Evolutionary conservation across 2,329 filamentous ascomycete species (phyloP).

Genomic region (Emericellopsis cladophorae): DNA sequence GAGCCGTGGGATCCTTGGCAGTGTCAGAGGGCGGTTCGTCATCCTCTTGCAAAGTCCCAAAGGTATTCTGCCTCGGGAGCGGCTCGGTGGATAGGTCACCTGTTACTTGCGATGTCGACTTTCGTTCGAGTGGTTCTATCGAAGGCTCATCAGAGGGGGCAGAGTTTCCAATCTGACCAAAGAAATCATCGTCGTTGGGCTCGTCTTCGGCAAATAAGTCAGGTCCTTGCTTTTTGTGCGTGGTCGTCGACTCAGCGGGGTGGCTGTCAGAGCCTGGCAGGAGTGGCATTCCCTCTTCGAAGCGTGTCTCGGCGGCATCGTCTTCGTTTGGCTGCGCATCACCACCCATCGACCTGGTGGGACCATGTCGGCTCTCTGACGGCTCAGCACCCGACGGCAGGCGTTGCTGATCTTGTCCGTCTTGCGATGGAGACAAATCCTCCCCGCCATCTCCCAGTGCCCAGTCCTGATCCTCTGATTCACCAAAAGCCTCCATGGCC

Average conservation of each 20-base stretch:
- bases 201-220: constrained; percentile 27
- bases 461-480: constrained; percentile 30
- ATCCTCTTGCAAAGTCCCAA: constrained; percentile 16
- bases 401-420: not conserved
- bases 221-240: constrained; percentile 8
- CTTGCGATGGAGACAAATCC: not conserved
- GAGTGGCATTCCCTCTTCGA: constrained; percentile 57
- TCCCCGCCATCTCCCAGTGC: not conserved
- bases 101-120: constrained; percentile 58
- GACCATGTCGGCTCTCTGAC: constrained; percentile 2
- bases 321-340: constrained; percentile 25
- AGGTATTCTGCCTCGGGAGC: constrained; percentile 14
- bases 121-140: constrained; percentile 39
- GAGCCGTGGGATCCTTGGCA: not conserved
- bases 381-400: no score
- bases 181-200: constrained; percentile 50
- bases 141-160: constrained; percentile 8
- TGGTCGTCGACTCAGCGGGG: not conserved
- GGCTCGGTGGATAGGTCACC: constrained; percentile 28
- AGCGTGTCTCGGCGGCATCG: constrained; percentile 43
- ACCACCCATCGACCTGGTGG: constrained; percentile 27
- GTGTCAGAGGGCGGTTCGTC: constrained; percentile 8
- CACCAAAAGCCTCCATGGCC: constrained; percentile 38
- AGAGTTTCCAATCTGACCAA: constrained; percentile 32
- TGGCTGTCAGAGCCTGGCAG: constrained; percentile 25